These are phyloP conservation scores for Citrus unshiu DNA, from an alignment of 345 rosid genomes.

Conservation along the genomic window DNA sequence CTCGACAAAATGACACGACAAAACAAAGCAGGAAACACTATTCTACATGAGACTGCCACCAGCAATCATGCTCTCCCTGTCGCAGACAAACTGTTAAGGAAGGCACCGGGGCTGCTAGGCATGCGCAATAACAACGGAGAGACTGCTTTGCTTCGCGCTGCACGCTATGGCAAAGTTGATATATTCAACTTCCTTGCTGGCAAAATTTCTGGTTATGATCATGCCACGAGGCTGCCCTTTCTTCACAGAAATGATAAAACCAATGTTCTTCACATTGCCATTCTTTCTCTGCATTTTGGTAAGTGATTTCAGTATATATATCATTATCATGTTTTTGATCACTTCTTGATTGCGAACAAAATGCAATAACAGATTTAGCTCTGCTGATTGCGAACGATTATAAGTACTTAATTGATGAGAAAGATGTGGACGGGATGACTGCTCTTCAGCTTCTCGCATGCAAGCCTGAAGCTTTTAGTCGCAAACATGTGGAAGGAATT, in stretches of 20 bases:
- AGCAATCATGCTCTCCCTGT: not conserved
- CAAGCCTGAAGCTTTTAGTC: conserved; percentile 9
- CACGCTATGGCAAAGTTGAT: conserved; percentile 8
- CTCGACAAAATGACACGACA: conserved; percentile 6
- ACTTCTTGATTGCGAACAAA: not conserved
- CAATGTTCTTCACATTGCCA: conserved; percentile 26
- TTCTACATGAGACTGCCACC: conserved; percentile 24
- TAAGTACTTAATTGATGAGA: not conserved
- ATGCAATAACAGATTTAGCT: conserved; percentile 7
- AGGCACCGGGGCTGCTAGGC: conserved; percentile 9
- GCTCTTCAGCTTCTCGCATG: conserved; percentile 19
- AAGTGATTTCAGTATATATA: not conserved
- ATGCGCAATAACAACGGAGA: conserved; percentile 15
- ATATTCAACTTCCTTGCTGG: conserved; percentile 4
- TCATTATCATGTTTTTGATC: not conserved
- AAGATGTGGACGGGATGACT: conserved; percentile 7
- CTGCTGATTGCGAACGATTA: not conserved
- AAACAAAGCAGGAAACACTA: conserved; percentile 13
- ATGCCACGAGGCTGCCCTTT: not conserved
- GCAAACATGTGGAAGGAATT: not conserved
- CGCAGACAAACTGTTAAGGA: not conserved
- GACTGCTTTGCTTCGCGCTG: conserved; percentile 4
- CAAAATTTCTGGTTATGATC: not conserved
- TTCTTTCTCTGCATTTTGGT: conserved; percentile 24
- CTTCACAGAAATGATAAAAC: not conserved